Base-by-base conservation (phyloP, 768 basidiomycete genomes). In the Amanita pseudoporphyria region DNA sequence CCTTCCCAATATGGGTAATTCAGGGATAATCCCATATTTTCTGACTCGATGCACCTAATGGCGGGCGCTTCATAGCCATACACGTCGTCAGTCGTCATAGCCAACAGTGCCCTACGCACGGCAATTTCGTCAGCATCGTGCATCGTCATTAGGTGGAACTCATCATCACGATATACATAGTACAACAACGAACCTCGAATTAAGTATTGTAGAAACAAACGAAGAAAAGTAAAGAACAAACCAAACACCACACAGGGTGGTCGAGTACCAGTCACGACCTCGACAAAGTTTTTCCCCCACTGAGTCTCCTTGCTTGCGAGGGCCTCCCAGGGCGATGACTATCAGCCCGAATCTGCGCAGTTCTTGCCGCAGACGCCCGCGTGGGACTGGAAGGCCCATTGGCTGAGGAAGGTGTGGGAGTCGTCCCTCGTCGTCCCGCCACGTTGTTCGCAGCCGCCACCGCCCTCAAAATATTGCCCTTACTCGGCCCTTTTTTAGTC, bases 381-480 rank as follows among this genome's bases (percentile, higher is more conserved):
- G 49, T 50, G 12, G 49, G 49, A 21, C 49, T 50, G 16, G 49
- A 42, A 21, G 41, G 49, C 12, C 36, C 47, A 9, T 22, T 26
- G n/a, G 22, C 21, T 22, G 26, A n/a, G 18, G 26, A 28, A 28
- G 49, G 49, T 24, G 49, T 47, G n/a, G 46, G 46, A 32, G 46
- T 50, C 31, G 49, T 50, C 21, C 49, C 40, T 16, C 41, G 28
- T 30, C 49, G 40, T 30, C 40, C 49, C 9, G 40, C 49, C 18
- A 39, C 74, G 18, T 68, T 71, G 56, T 76, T 83, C 2, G 74
- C 76, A 18, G 77, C 78, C 4, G 84, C 84, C 12, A 83, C 72
- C 2, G 73, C 79, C 14, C 84, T 66, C 47, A 87, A 60, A 21
- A 77, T 56, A 42, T 78, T 72, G 0, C 77, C 79, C 19, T 65